Evolutionary conservation across 768 basidiomycete species (phyloP), one percentile per base, ranked within the genome.

Genomic region (Psilocybe azurescens): DNA sequence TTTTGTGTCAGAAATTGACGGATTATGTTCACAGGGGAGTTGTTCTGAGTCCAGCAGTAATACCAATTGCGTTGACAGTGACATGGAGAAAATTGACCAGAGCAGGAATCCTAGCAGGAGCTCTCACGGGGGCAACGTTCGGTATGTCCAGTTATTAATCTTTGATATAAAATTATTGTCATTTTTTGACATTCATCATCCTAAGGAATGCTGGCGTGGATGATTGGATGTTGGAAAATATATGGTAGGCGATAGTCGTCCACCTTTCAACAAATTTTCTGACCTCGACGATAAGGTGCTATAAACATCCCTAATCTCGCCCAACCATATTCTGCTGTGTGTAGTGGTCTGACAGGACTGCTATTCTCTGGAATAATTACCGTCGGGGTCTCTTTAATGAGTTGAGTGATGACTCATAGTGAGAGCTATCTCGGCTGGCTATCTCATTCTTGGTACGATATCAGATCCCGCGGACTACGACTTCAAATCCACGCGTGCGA

Each of bases 211-310:
- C 46, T 78, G 0, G 81, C 82, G 18, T 84, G 82, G 81, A 81
- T 84, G 78, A 74, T 84, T 8, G 78, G 81, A 0, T 83, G 83
- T 61, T 79, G 75, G 78, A 82, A 83, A 65, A 82, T 81, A 53
- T 81, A 76, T 51, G 81, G 81, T 78, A 59, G 16, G 69, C 61
- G 39, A 28, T 3, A 44, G 16, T 24, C 11, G 1, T 28, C 28
- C 44, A 14, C 30, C 9, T 6, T 18, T 3, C 2, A 41, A n/a
- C 13, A 11, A 41, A 18, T 13, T 18, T 13, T 9, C 14, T 52
- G 38, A 29, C 20, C 24, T 20, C 20, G 47, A 47, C 2, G 3
- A 24, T 16, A 20, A 79, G 79, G 79, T 10, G 63, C 67, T 11
- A 78, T 78, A 44, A 77, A 73, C 46, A 65, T 80, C 14, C 52